These are phyloP conservation scores for Candida sanyaensis DNA, from an alignment of 1,139 yeast genomes.

Conservation along the genomic window DNA sequence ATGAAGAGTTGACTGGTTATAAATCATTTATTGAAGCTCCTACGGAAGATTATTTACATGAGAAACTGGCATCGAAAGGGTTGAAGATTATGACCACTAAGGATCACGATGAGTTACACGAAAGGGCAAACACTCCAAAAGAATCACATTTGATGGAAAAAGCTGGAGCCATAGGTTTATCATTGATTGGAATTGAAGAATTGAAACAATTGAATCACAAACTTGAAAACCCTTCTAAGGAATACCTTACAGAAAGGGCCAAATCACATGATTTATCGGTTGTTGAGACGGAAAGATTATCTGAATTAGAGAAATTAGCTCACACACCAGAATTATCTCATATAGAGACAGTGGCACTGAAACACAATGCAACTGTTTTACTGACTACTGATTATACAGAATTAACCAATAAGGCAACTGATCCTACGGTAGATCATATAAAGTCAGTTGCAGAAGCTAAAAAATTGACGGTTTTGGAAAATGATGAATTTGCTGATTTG, in stretches of 20 bases:
- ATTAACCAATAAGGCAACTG: constrained; percentile 13
- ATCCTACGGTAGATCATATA: constrained; percentile 21
- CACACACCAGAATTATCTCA: constrained; percentile 21
- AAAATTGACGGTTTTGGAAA: constrained; percentile 14
- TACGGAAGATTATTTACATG: constrained; percentile 21
- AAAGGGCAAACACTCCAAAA: constrained; percentile 16
- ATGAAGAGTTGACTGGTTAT: constrained; percentile 13
- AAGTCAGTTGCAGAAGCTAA: constrained; percentile 14
- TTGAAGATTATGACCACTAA: constrained; percentile 14
- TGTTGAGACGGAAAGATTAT: constrained; percentile 11
- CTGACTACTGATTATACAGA: constrained; percentile 12
- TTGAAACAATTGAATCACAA: constrained; percentile 11
- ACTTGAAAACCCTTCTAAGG: constrained; percentile 18
- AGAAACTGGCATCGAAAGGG: constrained; percentile 19
- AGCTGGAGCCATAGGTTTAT: constrained; percentile 3
- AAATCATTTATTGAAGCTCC: constrained; percentile 22
- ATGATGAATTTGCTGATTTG: constrained; percentile 10
- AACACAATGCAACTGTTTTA: constrained; percentile 10
- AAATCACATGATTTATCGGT: constrained; percentile 12
- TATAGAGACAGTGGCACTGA: constrained; percentile 17
- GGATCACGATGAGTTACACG: constrained; percentile 24
- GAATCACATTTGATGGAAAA: constrained; percentile 3
- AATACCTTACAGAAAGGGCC: constrained; percentile 16
- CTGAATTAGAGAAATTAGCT: constrained; percentile 14
- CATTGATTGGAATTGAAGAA: background rate